phyloP scores from a whole-genome alignment of 169 alveolate genomes.

The Theileria parva region DNA sequence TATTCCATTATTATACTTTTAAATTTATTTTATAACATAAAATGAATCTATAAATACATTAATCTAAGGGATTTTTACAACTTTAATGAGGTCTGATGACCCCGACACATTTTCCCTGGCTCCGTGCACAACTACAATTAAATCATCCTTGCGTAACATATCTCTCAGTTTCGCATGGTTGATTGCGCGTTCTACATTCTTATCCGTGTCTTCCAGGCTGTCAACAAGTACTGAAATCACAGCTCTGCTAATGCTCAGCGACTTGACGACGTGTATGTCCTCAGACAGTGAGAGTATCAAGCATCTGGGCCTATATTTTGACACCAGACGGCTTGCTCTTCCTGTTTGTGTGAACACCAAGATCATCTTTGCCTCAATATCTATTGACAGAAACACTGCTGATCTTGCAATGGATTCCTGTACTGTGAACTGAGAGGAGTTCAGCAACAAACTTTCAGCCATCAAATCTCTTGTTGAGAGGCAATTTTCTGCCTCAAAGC shows the following conservation, averaged over 20 bases:
- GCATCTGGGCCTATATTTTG: constrained; percentile 94
- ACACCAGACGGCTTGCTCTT: constrained; percentile 91
- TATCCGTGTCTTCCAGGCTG: constrained; percentile 88
- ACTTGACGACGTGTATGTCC: constrained; percentile 86
- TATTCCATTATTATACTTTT: no score
- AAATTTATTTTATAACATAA: neutral
- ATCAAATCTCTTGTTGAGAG: constrained; percentile 71
- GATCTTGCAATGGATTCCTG: constrained; percentile 88
- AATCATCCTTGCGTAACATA: constrained; percentile 87
- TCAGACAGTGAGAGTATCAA: constrained; percentile 91
- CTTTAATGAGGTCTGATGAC: constrained; percentile 89
- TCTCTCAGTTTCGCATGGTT: constrained; percentile 90
- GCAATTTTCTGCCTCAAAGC: constrained; percentile 85
- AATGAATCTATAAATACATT: neutral
- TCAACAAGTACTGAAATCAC: constrained; percentile 88
- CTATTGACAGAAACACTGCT: constrained; percentile 88
- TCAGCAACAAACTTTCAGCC: constrained; percentile 67
- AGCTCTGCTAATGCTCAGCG: constrained; percentile 92
- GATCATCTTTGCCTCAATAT: constrained; percentile 86
- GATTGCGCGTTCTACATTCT: constrained; percentile 82
- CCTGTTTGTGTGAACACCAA: constrained; percentile 96
- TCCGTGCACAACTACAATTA: constrained; percentile 93
- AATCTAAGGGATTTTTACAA: constrained; percentile 71
- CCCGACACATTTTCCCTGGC: constrained; percentile 93
- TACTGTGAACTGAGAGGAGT: constrained; percentile 75